Evolutionary conservation across 495 filamentous ascomycete genomes (phyloP).

Genomic region (Opeltia flavorubescens): DNA sequence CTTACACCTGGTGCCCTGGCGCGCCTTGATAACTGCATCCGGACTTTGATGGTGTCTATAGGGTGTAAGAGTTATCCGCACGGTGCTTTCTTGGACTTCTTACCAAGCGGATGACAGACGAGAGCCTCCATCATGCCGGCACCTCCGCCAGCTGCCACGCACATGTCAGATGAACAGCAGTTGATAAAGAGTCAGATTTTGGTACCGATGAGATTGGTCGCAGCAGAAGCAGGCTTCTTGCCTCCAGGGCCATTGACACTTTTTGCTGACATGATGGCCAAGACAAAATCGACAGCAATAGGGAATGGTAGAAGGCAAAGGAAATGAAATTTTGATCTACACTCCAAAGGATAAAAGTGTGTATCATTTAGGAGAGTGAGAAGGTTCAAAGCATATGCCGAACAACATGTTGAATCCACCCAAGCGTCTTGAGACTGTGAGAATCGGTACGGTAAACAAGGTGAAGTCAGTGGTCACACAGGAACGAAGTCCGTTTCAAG

Average conservation of each 20-base stretch:
- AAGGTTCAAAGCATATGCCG: no score
- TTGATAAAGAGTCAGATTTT: no score
- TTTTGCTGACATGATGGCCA: conserved; percentile 47
- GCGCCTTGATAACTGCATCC: conserved; percentile 93
- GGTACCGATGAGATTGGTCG: conserved; percentile 88
- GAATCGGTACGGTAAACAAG: no score
- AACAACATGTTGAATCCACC: no score
- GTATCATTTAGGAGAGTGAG: no score
- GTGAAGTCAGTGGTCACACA: background rate
- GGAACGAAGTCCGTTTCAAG: background rate
- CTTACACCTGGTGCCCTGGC: conserved; percentile 66
- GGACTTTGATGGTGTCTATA: conserved; percentile 91
- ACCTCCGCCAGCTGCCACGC: conserved; percentile 84
- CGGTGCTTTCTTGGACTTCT: conserved; percentile 18
- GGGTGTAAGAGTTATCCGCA: background rate
- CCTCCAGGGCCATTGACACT: conserved; percentile 45
- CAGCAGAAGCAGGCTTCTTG: conserved; percentile 69
- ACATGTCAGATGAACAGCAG: conserved; percentile 19
- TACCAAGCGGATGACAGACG: conserved; percentile 89
- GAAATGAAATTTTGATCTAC: no score
- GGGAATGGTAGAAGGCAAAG: background rate
- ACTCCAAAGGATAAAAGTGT: no score
- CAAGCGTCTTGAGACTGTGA: no score
- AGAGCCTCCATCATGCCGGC: conserved; percentile 99
- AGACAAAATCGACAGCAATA: background rate